These are phyloP conservation scores for Polygonum aviculare DNA, from an alignment of 148 eudicot species.

Conservation along the genomic window DNA sequence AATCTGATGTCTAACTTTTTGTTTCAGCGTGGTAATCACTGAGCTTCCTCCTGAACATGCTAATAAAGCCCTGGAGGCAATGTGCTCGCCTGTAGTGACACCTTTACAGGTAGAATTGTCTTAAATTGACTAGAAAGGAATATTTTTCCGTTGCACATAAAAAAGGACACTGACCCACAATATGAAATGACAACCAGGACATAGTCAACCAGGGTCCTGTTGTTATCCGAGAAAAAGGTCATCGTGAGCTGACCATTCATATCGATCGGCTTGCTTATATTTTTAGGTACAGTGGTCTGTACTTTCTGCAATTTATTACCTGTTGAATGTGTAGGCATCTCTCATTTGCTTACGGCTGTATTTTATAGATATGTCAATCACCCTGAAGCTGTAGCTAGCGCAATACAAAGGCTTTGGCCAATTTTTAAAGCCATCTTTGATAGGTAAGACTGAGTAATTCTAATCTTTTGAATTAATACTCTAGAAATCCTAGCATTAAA, in stretches of 20 bases:
- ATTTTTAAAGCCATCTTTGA: constrained; percentile 92
- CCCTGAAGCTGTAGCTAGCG: constrained; percentile 99
- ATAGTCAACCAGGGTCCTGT: constrained; percentile 85
- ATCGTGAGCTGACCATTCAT: constrained; percentile 94
- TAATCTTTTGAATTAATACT: background rate
- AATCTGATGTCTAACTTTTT: constrained; percentile 19
- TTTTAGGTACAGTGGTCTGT: constrained; percentile 49
- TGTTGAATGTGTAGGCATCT: background rate
- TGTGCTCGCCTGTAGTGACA: constrained; percentile 83
- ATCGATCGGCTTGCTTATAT: constrained; percentile 96
- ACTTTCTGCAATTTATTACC: background rate
- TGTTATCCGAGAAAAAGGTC: constrained; percentile 63
- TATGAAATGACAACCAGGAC: constrained; percentile 43
- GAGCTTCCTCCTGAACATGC: constrained; percentile 98
- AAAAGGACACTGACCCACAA: background rate
- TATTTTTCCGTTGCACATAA: background rate
- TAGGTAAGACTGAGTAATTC: constrained; percentile 35
- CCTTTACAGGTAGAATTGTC: constrained; percentile 68
- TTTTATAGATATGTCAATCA: constrained; percentile 71
- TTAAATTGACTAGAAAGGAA: background rate
- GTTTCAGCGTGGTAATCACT: constrained; percentile 81
- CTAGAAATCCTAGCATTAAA: background rate
- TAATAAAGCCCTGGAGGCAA: constrained; percentile 81
- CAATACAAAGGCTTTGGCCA: constrained; percentile 93
- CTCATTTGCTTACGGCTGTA: constrained; percentile 6